A percentile compares a stretch with the other conserved stretches of the same genome.
These are phyloP conservation scores for Papiliotrema terrestris DNA, from an alignment of 1,284 basidiomycete species.

Conservation along the genomic window DNA sequence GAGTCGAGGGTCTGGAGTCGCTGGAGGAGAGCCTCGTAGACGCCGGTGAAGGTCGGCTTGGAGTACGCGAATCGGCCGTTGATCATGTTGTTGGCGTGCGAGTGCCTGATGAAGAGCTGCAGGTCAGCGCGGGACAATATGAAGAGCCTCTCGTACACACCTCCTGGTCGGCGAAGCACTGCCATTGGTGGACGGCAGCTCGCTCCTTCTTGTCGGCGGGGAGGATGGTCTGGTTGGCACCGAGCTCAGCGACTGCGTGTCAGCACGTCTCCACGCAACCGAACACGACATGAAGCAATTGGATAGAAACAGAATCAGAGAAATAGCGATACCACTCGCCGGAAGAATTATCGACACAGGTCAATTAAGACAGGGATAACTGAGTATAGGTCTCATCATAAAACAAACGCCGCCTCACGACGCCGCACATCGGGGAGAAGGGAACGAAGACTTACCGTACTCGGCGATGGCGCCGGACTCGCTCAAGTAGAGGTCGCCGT, in stretches of 20 bases:
- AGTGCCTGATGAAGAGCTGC: constrained; percentile 39
- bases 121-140: not conserved
- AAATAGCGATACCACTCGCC: constrained; percentile 53
- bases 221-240: constrained; percentile 65
- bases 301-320: constrained; percentile 36
- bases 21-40: constrained; percentile 26
- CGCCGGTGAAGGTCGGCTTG: constrained; percentile 53
- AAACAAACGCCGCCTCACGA: not conserved
- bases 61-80: constrained; percentile 54
- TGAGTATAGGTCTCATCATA: constrained; percentile 52
- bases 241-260: constrained; percentile 62
- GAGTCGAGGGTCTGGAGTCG: constrained; percentile 59
- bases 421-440: not conserved
- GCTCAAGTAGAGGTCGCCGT: constrained; percentile 71
- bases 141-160: constrained; percentile 35
- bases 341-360: constrained; percentile 58
- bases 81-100: constrained; percentile 52
- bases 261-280: not conserved
- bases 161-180: constrained; percentile 62
- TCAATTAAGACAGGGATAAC: constrained; percentile 65
- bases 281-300: not conserved
- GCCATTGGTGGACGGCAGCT: constrained; percentile 67
- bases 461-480: constrained; percentile 79
- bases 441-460: constrained; percentile 72
- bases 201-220: constrained; percentile 58